These are phyloP conservation scores for Fomitopsis palustris DNA, from an alignment of 1,284 basidiomycete species.

Conservation along the genomic window DNA sequence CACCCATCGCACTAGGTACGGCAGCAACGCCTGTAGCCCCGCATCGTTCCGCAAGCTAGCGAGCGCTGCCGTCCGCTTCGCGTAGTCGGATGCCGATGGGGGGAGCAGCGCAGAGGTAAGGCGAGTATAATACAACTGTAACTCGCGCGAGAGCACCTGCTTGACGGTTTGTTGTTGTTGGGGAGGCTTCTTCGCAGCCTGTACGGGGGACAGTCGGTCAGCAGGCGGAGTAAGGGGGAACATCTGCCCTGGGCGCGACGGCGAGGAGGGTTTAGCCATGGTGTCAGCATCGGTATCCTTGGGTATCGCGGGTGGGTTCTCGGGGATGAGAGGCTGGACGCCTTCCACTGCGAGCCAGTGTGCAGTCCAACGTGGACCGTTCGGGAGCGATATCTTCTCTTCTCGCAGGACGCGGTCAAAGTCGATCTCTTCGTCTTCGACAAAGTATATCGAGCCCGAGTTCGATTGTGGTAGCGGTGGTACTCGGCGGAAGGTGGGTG, in stretches of 20 bases:
- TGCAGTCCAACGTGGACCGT: conserved; percentile 79
- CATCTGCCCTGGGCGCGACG: conserved; percentile 24
- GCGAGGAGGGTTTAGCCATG: conserved; percentile 17
- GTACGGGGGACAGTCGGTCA: conserved; percentile 28
- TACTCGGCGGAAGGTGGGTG: conserved; percentile 72
- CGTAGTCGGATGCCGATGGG: conserved; percentile 45
- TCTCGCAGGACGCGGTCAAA: conserved; percentile 87
- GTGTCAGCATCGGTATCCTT: conserved; percentile 45
- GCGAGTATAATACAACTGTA: conserved; percentile 94
- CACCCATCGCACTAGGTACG: conserved; percentile 94
- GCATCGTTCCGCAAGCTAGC: conserved; percentile 89
- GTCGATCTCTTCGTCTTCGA: conserved; percentile 97
- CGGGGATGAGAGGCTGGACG: conserved; percentile 93
- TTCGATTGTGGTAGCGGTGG: conserved; percentile 61
- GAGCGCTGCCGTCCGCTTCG: conserved; percentile 83
- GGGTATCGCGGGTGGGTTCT: conserved; percentile 87
- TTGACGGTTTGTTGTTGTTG: conserved; percentile 74
- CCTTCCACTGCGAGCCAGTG: conserved; percentile 99
- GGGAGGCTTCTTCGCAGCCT: conserved; percentile 36
- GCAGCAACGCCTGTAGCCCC: conserved; percentile 90
- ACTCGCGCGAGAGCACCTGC: conserved; percentile 89
- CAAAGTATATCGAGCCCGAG: conserved; percentile 79
- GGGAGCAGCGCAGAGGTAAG: conserved; percentile 85
- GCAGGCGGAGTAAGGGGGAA: conserved; percentile 30
- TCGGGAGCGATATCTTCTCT: conserved; percentile 76